Base-by-base conservation (phyloP, 495 filamentous ascomycete species). In the Daldinia concentrica region DNA sequence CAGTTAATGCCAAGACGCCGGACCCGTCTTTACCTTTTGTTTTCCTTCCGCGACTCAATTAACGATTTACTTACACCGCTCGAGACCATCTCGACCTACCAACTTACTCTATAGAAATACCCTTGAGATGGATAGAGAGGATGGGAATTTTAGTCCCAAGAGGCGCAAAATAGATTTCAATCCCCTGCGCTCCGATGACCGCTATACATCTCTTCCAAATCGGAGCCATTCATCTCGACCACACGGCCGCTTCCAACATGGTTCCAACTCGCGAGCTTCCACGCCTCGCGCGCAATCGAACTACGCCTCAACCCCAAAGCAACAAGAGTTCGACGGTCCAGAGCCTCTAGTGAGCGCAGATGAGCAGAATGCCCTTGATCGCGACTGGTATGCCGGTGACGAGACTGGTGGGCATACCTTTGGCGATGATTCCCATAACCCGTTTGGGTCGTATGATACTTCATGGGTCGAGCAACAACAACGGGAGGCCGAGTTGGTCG, bases 351-450 rank as follows among this genome's bases (percentile, higher is more conserved):
- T 86, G 2, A 77, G 79, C 32, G 82, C 80, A 30, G 78, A 81
- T 32, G 83, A 85, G 41, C 82, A 83, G 39, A 85, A 85, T 57
- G 90, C 89, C n/a, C 82, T 95, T n/a, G 92, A 95, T 77, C 88
- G 92, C 64, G 92, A 94, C 78, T 95, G 92, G 92, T 95, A 95
- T 79, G 86, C 86, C 24, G 91, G 89, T 32, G 93, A 95, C 71
- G 92, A 94, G 71, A 87, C 89, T 60, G 77, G 82, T 29, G 83
- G 82, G 3, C 89, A 93, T 75, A 90, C 90, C 5, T 89, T 94
- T 71, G 92, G 92, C 72, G 92, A 94, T 74, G 92, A 95, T 63
- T 84, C 79, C n/a, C 82, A 84, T 74, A 84, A 84, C 62, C 82
- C 82, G 1, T 85, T 85, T 41, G 90, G 90, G 15, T 83, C 82